These are phyloP conservation scores for Heliosperma pusillum DNA, from an alignment of 148 eudicot species.

Conservation along the genomic window DNA sequence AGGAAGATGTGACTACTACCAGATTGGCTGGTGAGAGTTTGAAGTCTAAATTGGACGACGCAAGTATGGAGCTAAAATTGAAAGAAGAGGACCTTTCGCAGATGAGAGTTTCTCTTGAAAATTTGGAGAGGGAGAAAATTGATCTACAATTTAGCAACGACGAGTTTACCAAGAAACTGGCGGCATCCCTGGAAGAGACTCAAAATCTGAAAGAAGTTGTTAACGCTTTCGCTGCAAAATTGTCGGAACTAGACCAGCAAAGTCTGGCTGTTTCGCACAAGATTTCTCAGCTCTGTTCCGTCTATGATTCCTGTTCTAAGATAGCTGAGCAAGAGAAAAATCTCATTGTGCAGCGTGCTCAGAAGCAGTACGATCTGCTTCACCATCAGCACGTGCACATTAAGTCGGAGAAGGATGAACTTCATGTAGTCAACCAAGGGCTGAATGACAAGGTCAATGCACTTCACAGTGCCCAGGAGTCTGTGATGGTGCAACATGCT, in stretches of 20 bases:
- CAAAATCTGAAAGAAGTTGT: slow-evolving; percentile 54
- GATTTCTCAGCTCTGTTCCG: slow-evolving; percentile 47
- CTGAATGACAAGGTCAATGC: slow-evolving; percentile 52
- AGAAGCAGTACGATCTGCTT: slow-evolving; percentile 52
- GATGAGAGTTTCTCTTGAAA: slow-evolving; percentile 48
- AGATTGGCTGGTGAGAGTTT: slow-evolving; percentile 46
- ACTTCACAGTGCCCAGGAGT: slow-evolving; percentile 66
- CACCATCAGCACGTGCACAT: slow-evolving; percentile 38
- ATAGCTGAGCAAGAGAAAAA: slow-evolving; percentile 50
- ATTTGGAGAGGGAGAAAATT: slow-evolving; percentile 51
- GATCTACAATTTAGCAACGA: slow-evolving; percentile 50
- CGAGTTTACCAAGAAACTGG: slow-evolving; percentile 43
- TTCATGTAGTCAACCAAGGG: slow-evolving; percentile 50
- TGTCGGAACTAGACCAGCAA: slow-evolving; percentile 63
- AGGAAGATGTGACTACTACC: slow-evolving; percentile 50
- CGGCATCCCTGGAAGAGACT: slow-evolving; percentile 58
- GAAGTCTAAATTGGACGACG: slow-evolving; percentile 47
- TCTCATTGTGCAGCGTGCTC: slow-evolving; percentile 48
- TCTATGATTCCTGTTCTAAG: slow-evolving; percentile 44
- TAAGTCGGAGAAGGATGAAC: slow-evolving; percentile 57
- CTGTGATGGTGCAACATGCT: slow-evolving; percentile 78
- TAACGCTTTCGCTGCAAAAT: slow-evolving; percentile 42
- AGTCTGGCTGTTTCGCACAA: slow-evolving; percentile 52
- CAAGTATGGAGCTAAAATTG: slow-evolving; percentile 40
- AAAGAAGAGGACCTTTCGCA: slow-evolving; percentile 57